Base-by-base conservation (phyloP, 257 asterid species). In the Solanum appendiculatum region DNA sequence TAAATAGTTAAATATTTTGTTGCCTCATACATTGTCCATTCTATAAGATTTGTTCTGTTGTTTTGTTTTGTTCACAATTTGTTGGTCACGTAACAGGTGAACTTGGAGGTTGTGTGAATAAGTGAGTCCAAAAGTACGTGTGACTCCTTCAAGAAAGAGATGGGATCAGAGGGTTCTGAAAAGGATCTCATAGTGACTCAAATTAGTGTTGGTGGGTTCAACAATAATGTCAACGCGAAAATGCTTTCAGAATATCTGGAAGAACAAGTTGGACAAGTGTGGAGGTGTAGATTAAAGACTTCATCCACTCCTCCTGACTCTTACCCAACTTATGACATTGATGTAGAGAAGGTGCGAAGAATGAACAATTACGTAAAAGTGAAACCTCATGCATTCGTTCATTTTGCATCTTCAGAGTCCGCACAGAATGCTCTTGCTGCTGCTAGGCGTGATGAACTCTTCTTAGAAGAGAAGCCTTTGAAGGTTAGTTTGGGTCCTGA, bases 231-330 rank as follows among this genome's bases (percentile, higher is more conserved):
- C 86, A 93, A 97, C 13, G 99, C 99, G 77, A 90, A 91, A 86
- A 86, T 68, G 90, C 98, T 97, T 75, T 69, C 81, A 29, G 96
- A 93, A 23, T 94, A 86, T 85, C 91, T 97, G 46, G 97, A 95
- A 80, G 92, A 91, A 5, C 89, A 85, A 16, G 66, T 95, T 48
- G 99, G 99, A 54, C 86, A 88, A 31, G 99, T 96, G 54, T 95
- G 93, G 96, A 93, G 99, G 86, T 97, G 99, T 87, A 92, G 99
- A 85, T 86, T 97, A 87, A 97, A 97, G 93, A 97, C 98, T 86
- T 97, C 99, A 70, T 95, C 99, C 44, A 95, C 99, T 36, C 99
- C 99, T 37, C 86, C 88, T 11, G 98, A 92, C 0, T 90, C 98
- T 16, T 95, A 92, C 90, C 99, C 99, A 20, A 86, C 80, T 85